Evolutionary conservation across 2,329 filamentous ascomycete genomes (phyloP), one percentile per base, ranked within the genome.

Genomic region (Cladophialophora carrionii): DNA sequence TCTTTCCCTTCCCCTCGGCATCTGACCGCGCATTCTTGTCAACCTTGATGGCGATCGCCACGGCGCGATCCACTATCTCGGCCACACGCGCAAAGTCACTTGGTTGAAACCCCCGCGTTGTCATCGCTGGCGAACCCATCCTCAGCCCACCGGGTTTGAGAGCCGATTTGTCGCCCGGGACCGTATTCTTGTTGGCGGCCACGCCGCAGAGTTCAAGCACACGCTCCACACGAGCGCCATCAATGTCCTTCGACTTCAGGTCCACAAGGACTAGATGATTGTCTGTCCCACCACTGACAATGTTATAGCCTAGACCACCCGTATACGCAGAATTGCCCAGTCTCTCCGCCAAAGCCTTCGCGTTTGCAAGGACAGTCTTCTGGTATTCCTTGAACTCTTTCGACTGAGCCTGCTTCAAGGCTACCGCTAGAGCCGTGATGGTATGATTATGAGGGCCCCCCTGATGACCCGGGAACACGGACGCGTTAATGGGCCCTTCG

Each of bases 181-280:
- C 95, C 67, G 91, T 90, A 87, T 99, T 99, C 88, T 99, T 99
- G 88, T 99, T 99, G 87, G 92, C 96, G 68, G 95, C 93, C 79
- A 99, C 96, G 85, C 96, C 96, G 81, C 97, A 95, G 79, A 96
- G 90, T 84, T 99, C 95, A 22, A 99, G 89, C 65, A 99, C 90
- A 68, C 91, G 89, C 85, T 99, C 95, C 49, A 98, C 90, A 79
- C 95, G 92, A 64, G 90, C 90, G 71, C 93, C 93, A 75, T 99
- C 95, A 67, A 99, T 88, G 64, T 85, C 84, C 76, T 95, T 90
- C 43, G 91, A 88, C 81, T 96, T 96, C 57, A 99, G 86, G 78
- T 99, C 95, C 56, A 95, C 84, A 20, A 99, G 85, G 10, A 99
- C 90, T 70, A 99, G 88, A 80, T 99, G 95, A 83, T 96, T 98